Evolutionary conservation across 768 basidiomycete genomes (phyloP).

Genomic region (Tephrocybe sp.): DNA sequence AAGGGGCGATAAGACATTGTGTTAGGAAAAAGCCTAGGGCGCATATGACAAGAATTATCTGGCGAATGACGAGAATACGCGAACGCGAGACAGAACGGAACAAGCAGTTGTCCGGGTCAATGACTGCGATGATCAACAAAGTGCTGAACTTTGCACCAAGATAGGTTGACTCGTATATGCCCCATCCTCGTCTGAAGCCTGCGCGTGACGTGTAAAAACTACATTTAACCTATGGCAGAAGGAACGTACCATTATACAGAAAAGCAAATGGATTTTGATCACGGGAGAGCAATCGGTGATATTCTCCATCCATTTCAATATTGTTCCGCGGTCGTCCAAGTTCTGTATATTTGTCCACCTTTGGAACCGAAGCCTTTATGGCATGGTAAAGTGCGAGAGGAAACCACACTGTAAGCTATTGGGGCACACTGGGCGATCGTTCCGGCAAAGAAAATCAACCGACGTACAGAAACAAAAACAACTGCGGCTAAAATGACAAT

Average conservation of each 20-base stretch:
- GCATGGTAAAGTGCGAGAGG: slow-evolving; percentile 59
- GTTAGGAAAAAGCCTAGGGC: slow-evolving; percentile 58
- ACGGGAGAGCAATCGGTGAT: slow-evolving; percentile 58
- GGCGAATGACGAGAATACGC: slow-evolving; percentile 54
- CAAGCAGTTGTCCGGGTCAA: slow-evolving; percentile 71
- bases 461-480: slow-evolving; percentile 50
- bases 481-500: slow-evolving; percentile 56
- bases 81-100: slow-evolving; percentile 56
- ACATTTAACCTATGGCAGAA: neutral
- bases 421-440: neutral
- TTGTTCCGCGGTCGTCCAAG: slow-evolving; percentile 59
- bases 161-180: slow-evolving; percentile 59
- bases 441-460: neutral
- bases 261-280: slow-evolving; percentile 71
- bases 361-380: slow-evolving; percentile 57
- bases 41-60: slow-evolving; percentile 55
- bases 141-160: slow-evolving; percentile 71
- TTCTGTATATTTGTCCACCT: slow-evolving; percentile 66
- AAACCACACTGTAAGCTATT: slow-evolving; percentile 67
- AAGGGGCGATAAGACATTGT: slow-evolving; percentile 61
- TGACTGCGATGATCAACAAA: slow-evolving; percentile 60
- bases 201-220: slow-evolving; percentile 2
- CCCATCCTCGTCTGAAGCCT: slow-evolving; percentile 71
- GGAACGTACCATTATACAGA: slow-evolving; percentile 59
- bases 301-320: slow-evolving; percentile 65